Evolutionary conservation across 2,329 filamentous ascomycete species (phyloP).

Genomic region (Colletotrichum sp.): DNA sequence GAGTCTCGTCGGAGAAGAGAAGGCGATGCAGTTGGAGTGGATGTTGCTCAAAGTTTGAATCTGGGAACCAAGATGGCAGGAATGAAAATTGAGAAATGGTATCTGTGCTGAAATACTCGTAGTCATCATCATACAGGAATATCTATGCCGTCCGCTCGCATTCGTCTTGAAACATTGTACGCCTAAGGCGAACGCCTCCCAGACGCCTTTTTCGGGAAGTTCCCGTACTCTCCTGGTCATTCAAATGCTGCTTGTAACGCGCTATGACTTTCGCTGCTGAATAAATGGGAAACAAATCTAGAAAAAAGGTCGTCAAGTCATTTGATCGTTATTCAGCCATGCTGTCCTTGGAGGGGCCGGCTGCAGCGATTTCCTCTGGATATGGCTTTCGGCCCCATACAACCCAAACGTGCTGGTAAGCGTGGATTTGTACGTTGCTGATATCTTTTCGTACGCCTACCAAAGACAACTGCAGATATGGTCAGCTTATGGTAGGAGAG

Average conservation of each 20-base stretch:
- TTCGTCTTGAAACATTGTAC: background rate
- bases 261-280: background rate
- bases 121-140: background rate
- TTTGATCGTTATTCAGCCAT: background rate
- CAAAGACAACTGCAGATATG: conserved; percentile 44
- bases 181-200: background rate
- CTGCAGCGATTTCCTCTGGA: conserved; percentile 30
- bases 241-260: background rate
- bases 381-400: conserved; percentile 57
- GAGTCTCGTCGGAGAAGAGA: conserved; percentile 56
- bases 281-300: background rate
- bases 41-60: conserved; percentile 35
- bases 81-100: background rate
- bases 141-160: background rate
- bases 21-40: conserved; percentile 53
- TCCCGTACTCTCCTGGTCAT: background rate
- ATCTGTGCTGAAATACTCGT: background rate
- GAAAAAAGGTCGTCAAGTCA: background rate
- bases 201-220: background rate
- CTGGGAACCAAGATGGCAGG: background rate
- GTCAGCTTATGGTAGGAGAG: conserved; percentile 19
- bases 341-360: background rate
- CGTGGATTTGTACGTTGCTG: conserved; percentile 50
- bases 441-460: conserved; percentile 55
- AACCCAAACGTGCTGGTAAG: conserved; percentile 54